These are phyloP conservation scores for Xylaria castorea DNA, from an alignment of 495 filamentous ascomycete species.

Conservation along the genomic window DNA sequence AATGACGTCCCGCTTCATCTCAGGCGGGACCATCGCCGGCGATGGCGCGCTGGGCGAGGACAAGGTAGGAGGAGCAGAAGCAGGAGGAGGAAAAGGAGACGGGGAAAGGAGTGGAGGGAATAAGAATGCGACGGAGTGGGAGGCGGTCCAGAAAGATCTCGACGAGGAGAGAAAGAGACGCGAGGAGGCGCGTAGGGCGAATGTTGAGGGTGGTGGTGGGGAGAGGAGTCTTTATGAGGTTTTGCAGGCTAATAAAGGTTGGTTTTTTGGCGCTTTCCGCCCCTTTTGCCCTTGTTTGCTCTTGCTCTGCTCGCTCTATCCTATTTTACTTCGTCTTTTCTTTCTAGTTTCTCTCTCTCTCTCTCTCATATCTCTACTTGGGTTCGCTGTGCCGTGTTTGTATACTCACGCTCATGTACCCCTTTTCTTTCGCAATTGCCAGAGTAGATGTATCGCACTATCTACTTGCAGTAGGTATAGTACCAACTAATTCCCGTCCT, in stretches of 20 bases:
- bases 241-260: constrained; percentile 93
- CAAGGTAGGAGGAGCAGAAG: neutral
- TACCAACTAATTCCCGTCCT: neutral
- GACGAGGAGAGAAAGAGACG: constrained; percentile 63
- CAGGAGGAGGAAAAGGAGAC: neutral
- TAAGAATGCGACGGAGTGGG: constrained; percentile 65
- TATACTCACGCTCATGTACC: neutral
- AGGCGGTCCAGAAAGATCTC: constrained; percentile 74
- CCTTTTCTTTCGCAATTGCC: neutral
- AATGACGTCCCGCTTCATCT: constrained; percentile 91
- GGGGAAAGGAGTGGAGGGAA: constrained; percentile 57
- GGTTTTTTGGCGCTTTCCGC: too few species aligned
- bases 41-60: constrained; percentile 11
- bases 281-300: neutral
- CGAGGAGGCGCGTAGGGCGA: constrained; percentile 58
- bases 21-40: constrained; percentile 76
- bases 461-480: neutral
- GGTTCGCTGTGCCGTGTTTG: neutral
- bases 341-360: neutral
- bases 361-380: neutral
- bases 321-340: neutral
- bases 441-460: neutral
- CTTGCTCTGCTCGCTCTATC: neutral
- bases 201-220: constrained; percentile 55
- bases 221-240: constrained; percentile 83